phyloP scores from a whole-genome alignment of 352 stramenopile genomes.

The Pythium apleroticum region DNA sequence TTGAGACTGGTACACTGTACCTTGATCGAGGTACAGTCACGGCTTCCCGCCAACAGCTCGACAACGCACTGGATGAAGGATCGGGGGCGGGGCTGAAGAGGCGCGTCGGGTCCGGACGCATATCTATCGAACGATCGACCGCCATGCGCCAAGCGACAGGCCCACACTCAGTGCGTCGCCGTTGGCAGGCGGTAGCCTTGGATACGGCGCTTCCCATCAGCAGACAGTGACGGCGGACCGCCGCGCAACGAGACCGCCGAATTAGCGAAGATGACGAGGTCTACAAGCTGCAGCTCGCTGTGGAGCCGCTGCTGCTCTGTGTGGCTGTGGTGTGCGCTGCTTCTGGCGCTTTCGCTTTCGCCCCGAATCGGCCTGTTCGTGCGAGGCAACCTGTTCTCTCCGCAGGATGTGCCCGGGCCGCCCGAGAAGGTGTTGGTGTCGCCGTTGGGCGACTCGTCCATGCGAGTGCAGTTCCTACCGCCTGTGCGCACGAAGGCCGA shows the following conservation, averaged over 20 bases:
- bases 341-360: conserved; percentile 8
- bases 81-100: conserved; percentile 7
- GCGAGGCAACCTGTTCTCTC: conserved; percentile 45
- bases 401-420: conserved; percentile 62
- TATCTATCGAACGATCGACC: conserved; percentile 18
- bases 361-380: not conserved
- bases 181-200: not conserved
- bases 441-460: conserved; percentile 40
- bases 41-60: conserved; percentile 6
- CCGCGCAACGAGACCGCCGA: not conserved
- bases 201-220: not conserved
- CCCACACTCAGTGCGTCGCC: conserved; percentile 2
- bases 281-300: not conserved
- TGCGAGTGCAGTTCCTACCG: conserved; percentile 66
- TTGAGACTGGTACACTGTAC: conserved; percentile 14
- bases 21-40: not conserved
- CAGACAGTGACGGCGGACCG: not conserved
- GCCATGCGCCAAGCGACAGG: conserved; percentile 3
- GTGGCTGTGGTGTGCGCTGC: not conserved
- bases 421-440: conserved; percentile 63
- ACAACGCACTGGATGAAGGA: no score
- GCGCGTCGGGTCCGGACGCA: conserved; percentile 15
- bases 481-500: conserved; percentile 59
- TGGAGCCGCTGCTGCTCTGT: conserved; percentile 7
- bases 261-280: not conserved